phyloP scores from a whole-genome alignment of 2,329 filamentous ascomycete genomes.

The Sordariomycetes sp. region DNA sequence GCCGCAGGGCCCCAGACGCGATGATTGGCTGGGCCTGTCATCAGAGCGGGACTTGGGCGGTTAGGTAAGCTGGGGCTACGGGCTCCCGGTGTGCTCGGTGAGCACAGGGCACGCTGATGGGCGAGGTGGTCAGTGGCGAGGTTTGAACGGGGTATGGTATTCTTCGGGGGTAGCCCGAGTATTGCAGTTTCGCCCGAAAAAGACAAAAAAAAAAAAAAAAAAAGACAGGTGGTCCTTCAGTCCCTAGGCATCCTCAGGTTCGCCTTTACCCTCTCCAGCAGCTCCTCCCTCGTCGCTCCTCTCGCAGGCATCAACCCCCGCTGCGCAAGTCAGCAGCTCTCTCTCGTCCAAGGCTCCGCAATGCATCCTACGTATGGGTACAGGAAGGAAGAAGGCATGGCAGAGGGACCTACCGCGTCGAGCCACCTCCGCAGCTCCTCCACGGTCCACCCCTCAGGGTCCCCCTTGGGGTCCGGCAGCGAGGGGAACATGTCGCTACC shows the following conservation, averaged over 20 bases:
- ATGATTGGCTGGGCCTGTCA: background rate
- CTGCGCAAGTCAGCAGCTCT: conserved; percentile 15
- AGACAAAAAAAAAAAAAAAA: too few species aligned
- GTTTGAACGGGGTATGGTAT: background rate
- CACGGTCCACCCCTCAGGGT: conserved; percentile 58
- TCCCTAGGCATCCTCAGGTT: conserved; percentile 30
- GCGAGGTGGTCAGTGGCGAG: background rate
- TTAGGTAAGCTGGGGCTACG: background rate
- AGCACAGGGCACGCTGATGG: background rate
- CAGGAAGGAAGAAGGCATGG: background rate
- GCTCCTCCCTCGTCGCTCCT: conserved; percentile 27
- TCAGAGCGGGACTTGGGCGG: background rate
- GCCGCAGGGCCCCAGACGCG: background rate
- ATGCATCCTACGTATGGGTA: background rate
- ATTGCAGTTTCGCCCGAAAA: background rate
- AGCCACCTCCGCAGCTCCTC: conserved; percentile 76
- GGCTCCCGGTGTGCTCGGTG: background rate
- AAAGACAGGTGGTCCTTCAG: too few species aligned
- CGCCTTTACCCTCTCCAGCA: conserved; percentile 29
- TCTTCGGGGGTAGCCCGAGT: background rate
- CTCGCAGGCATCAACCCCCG: conserved; percentile 30
- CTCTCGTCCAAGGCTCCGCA: background rate
- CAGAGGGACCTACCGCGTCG: conserved; percentile 46
- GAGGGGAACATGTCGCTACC: conserved; percentile 73
- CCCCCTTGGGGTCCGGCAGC: conserved; percentile 62